A percentile compares a stretch with the other conserved stretches of the same genome.
Conservation (phyloP, 163 green algal genomes). For the Scenedesmus sp. region DNA sequence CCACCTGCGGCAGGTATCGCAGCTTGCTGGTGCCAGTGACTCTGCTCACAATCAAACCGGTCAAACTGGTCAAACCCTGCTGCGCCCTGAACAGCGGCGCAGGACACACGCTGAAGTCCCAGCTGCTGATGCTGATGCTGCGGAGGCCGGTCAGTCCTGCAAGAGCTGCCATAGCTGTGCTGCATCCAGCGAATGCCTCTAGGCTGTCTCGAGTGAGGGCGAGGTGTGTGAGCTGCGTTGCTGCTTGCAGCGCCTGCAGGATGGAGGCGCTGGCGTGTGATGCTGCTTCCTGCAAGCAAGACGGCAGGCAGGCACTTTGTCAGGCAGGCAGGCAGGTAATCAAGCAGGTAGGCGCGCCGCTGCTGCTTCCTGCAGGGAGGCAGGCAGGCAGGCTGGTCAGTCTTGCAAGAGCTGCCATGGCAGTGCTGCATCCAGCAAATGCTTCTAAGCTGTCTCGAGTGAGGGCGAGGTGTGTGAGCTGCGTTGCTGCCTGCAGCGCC, state of each 20-base stretch:
- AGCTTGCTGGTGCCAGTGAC: background rate
- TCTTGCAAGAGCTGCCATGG: background rate
- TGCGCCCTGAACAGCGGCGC: background rate
- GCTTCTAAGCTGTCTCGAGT: background rate
- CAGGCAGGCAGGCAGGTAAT: no score
- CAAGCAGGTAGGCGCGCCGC: no score
- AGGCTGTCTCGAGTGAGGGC: background rate
- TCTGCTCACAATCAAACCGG: background rate
- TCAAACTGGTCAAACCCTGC: background rate
- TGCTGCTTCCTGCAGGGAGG: no score
- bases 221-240: background rate
- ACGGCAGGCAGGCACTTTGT: no score
- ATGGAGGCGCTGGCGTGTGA: background rate
- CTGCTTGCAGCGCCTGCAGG: background rate
- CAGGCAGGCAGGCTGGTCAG: no score
- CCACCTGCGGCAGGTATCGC: background rate
- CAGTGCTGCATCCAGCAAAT: background rate
- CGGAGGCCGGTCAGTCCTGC: background rate
- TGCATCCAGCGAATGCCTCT: background rate
- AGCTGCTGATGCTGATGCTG: constrained; percentile 15
- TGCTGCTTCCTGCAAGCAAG: background rate
- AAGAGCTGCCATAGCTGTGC: background rate
- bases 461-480: background rate
- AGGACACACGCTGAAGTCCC: background rate
- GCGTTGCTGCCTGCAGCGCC: background rate